A percentile compares a stretch with the other conserved stretches of the same genome.
phyloP scores from a whole-genome alignment of 2,329 filamentous ascomycete genomes.

The Leptographium lundbergii region DNA sequence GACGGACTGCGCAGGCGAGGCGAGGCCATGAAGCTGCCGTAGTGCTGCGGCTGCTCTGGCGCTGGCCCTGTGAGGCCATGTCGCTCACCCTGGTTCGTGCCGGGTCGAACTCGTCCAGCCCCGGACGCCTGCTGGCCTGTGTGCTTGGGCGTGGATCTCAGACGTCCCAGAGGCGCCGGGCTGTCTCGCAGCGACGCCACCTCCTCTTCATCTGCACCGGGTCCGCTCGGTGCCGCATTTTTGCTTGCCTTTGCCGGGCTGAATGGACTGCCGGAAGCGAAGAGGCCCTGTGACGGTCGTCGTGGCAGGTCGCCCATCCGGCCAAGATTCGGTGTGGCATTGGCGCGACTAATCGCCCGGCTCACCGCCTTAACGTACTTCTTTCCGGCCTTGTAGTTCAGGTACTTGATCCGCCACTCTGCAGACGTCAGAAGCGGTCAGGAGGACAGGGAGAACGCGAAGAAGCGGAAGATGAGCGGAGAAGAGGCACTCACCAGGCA shows the following conservation, averaged over 20 bases:
- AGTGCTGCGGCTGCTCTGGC: constrained; percentile 26
- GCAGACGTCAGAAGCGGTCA: background rate
- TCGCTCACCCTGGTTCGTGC: constrained; percentile 19
- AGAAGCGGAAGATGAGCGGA: background rate
- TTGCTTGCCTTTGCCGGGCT: constrained; percentile 8
- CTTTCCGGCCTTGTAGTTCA: constrained; percentile 92
- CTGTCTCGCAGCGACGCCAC: constrained; percentile 13
- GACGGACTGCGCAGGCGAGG: constrained; percentile 19
- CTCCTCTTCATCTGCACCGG: constrained; percentile 9
- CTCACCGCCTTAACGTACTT: constrained; percentile 80
- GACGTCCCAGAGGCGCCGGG: constrained; percentile 16
- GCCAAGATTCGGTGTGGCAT: constrained; percentile 32
- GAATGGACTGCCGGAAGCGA: constrained; percentile 3
- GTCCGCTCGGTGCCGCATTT: constrained; percentile 12
- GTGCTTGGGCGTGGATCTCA: background rate
- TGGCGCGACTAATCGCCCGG: constrained; percentile 54
- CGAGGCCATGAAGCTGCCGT: constrained; percentile 40
- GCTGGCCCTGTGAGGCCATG: constrained; percentile 26
- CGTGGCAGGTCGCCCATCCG: constrained; percentile 20
- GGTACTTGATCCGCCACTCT: constrained; percentile 90
- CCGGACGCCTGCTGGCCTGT: background rate
- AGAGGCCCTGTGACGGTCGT: constrained; percentile 18
- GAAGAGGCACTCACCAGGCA: constrained; percentile 48
- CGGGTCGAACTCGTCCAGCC: background rate
- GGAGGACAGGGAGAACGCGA: background rate